phyloP scores from a whole-genome alignment of 2,329 filamentous ascomycete species.

The Elsinoe perseae region DNA sequence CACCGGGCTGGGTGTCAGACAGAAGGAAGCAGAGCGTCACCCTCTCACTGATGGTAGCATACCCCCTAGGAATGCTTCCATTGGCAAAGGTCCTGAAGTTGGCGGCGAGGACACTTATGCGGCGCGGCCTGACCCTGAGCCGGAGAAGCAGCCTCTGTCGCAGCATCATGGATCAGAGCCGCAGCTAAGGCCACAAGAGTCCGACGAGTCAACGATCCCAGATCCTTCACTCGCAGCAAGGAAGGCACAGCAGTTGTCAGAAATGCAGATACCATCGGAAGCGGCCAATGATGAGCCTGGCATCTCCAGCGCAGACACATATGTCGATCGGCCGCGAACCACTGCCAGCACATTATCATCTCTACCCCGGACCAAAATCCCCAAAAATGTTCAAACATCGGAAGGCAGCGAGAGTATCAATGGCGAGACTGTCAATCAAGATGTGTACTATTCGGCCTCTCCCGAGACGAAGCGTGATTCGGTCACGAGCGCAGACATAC shows the following conservation, averaged over 20 bases:
- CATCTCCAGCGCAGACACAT: conserved; percentile 45
- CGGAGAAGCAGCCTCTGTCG: conserved; percentile 30
- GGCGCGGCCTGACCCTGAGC: conserved; percentile 27
- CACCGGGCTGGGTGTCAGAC: conserved; percentile 24
- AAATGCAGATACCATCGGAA: conserved; percentile 43
- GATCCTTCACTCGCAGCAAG: conserved; percentile 35
- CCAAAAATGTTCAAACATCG: conserved; percentile 44
- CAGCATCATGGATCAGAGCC: conserved; percentile 24
- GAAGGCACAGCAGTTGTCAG: conserved; percentile 41
- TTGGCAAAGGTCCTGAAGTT: conserved; percentile 21
- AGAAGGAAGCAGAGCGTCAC: conserved; percentile 37
- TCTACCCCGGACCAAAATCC: conserved; percentile 49
- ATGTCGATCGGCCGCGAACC: conserved; percentile 45
- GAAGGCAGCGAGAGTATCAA: conserved; percentile 35
- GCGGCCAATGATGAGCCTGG: conserved; percentile 38
- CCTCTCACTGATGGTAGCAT: conserved; percentile 46
- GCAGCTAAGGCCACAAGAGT: conserved; percentile 33
- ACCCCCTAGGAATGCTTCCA: conserved; percentile 31
- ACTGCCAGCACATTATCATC: conserved; percentile 44
- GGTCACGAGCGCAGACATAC: conserved; percentile 35
- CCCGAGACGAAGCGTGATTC: conserved; percentile 24
- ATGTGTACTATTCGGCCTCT: conserved; percentile 43
- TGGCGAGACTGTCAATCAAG: conserved; percentile 44
- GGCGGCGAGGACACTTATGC: conserved; percentile 31
- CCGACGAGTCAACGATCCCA: conserved; percentile 37